Evolutionary conservation across 495 filamentous ascomycete genomes (phyloP).

Genomic region (Bathelium albidoporum): DNA sequence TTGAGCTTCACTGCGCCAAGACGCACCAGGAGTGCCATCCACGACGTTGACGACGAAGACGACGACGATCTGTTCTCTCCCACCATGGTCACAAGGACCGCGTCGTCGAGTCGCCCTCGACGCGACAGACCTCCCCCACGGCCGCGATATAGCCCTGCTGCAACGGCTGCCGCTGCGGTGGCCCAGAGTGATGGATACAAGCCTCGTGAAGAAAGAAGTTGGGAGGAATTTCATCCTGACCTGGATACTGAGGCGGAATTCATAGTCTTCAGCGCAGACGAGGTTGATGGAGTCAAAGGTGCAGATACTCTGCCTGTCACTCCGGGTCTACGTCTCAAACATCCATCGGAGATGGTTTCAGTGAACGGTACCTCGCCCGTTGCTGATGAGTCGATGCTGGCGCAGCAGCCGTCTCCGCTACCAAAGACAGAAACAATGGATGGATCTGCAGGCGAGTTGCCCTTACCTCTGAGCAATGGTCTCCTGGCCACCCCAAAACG

Average conservation of each 20-base stretch:
- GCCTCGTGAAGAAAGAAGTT: constrained; percentile 87
- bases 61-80: constrained; percentile 1
- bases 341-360: constrained; percentile 10
- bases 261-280: constrained; percentile 66
- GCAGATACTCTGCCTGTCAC: not conserved
- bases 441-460: constrained; percentile 30
- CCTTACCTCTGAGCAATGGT: not conserved
- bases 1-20: constrained; percentile 37
- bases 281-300: constrained; percentile 56
- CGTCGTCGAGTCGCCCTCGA: constrained; percentile 39
- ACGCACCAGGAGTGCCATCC: constrained; percentile 20
- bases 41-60: not conserved
- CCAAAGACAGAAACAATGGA: constrained; percentile 15
- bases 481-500: constrained; percentile 39
- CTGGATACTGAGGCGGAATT: constrained; percentile 76
- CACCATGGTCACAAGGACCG: constrained; percentile 31
- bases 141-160: constrained; percentile 56
- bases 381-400: constrained; percentile 18
- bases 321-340: not conserved
- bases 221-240: constrained; percentile 94
- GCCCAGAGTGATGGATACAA: constrained; percentile 93
- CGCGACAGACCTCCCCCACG: constrained; percentile 40
- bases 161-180: constrained; percentile 71
- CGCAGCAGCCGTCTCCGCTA: constrained; percentile 10
- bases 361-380: constrained; percentile 19